Evolutionary conservation across 2,329 filamentous ascomycete genomes (phyloP).

Genomic region (Talaromyces islandicus): DNA sequence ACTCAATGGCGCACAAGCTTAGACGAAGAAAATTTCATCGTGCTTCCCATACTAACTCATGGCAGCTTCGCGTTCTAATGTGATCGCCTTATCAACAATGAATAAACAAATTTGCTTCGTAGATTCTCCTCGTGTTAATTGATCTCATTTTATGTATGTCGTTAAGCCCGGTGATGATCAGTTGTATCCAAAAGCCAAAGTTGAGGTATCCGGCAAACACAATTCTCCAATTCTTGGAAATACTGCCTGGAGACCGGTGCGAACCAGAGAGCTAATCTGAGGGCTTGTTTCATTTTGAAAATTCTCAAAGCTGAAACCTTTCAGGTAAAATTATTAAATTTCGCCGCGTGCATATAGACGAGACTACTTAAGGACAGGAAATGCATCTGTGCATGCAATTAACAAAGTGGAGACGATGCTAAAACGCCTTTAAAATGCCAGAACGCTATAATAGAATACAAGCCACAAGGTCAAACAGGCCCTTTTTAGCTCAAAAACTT

Average conservation of each 20-base stretch:
- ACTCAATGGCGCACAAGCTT: neutral
- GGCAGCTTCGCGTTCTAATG: neutral
- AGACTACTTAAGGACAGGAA: neutral
- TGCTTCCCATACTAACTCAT: neutral
- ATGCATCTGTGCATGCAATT: neutral
- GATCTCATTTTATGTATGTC: neutral
- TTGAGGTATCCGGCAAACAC: slow-evolving; percentile 36
- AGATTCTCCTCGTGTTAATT: neutral
- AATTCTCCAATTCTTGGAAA: neutral
- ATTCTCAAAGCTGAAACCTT: neutral
- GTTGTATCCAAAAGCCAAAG: slow-evolving; percentile 40
- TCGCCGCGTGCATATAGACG: neutral
- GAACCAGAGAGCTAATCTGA: slow-evolving; percentile 44
- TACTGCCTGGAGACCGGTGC: slow-evolving; percentile 36
- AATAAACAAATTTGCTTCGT: neutral
- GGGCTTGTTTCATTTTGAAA: slow-evolving; percentile 16
- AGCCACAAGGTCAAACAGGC: neutral
- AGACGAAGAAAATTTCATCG: neutral
- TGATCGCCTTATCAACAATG: neutral
- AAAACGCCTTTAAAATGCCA: slow-evolving; percentile 8
- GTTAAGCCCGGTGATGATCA: slow-evolving; percentile 37
- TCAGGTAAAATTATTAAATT: neutral
- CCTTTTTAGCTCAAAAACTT: slow-evolving; percentile 61
- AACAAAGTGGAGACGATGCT: neutral
- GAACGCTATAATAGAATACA: slow-evolving; percentile 4